These are phyloP conservation scores for Huntiella bhutanensis DNA, from an alignment of 2,329 filamentous ascomycete genomes.

Conservation along the genomic window DNA sequence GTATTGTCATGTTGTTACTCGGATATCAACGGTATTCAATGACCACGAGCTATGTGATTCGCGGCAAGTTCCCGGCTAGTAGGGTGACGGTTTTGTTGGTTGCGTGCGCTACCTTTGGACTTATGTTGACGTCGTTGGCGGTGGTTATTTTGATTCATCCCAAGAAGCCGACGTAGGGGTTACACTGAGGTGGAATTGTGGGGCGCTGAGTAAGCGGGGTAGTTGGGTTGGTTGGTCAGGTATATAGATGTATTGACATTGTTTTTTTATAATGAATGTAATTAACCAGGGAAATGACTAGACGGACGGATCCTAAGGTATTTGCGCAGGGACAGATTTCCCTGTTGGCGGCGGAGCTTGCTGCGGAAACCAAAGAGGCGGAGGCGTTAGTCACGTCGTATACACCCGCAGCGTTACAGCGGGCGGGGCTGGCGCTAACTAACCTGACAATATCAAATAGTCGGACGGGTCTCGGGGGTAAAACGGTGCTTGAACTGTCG, in stretches of 20 bases:
- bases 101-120: conserved; percentile 41
- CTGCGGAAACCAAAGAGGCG: conserved; percentile 53
- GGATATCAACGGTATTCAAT: conserved; percentile 67
- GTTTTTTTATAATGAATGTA: no score
- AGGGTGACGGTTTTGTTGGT: conserved; percentile 57
- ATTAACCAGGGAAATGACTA: no score
- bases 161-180: neutral
- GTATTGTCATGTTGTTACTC: conserved; percentile 54
- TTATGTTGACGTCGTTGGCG: conserved; percentile 41
- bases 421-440: conserved; percentile 59
- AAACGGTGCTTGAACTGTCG: conserved; percentile 65
- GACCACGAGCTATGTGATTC: conserved; percentile 60
- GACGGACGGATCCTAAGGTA: neutral
- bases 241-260: no score
- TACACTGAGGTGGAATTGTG: no score
- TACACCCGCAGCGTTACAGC: conserved; percentile 49
- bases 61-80: conserved; percentile 63
- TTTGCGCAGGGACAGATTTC: conserved; percentile 55
- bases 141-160: conserved; percentile 39
- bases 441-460: conserved; percentile 58
- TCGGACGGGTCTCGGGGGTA: conserved; percentile 80
- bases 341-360: conserved; percentile 52
- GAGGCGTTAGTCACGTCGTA: conserved; percentile 46
- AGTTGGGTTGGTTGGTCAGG: no score
- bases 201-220: no score